Percentiles rank a stretch among this genome's conserved stretches.
Conservation (phyloP, 768 basidiomycete genomes). For the Suillus alpinus region DNA sequence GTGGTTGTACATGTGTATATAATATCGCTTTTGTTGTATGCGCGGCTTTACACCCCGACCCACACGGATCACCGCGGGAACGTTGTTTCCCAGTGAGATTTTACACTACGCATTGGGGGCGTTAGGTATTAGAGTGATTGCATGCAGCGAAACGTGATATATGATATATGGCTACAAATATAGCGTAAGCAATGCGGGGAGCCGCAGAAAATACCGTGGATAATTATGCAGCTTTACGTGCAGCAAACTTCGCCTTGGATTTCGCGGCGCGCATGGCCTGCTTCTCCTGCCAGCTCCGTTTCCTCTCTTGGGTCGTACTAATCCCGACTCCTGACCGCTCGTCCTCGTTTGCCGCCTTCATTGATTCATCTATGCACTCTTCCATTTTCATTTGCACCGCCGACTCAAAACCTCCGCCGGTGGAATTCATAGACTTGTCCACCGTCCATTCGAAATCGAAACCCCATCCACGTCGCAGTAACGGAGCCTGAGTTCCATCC, state of each 20-base stretch:
- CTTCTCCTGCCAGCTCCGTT: conserved; percentile 44
- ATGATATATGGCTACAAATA: not conserved
- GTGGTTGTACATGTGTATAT: not conserved
- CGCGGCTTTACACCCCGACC: not conserved
- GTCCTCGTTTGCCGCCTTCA: conserved; percentile 42
- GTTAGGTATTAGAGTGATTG: not conserved
- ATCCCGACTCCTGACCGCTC: conserved; percentile 54
- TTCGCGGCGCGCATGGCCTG: conserved; percentile 36
- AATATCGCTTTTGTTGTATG: not conserved
- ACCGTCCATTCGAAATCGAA: conserved; percentile 78
- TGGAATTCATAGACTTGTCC: conserved; percentile 12
- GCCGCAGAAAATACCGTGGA: not conserved
- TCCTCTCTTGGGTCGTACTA: conserved; percentile 73
- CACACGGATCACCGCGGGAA: conserved; percentile 1
- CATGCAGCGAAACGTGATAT: not conserved
- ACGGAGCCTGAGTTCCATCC: not conserved
- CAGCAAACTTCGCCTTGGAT: conserved; percentile 25
- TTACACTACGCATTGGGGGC: not conserved
- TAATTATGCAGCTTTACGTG: conserved; percentile 17
- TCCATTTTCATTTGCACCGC: conserved; percentile 69
- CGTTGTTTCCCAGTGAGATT: not conserved
- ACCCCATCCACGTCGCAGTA: conserved; percentile 67
- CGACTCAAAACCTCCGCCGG: conserved; percentile 22
- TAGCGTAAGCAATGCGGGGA: not conserved
- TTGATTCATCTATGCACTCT: conserved; percentile 56